These are phyloP conservation scores for Apiospora sp. DNA, from an alignment of 2,329 filamentous ascomycete genomes.

Conservation along the genomic window DNA sequence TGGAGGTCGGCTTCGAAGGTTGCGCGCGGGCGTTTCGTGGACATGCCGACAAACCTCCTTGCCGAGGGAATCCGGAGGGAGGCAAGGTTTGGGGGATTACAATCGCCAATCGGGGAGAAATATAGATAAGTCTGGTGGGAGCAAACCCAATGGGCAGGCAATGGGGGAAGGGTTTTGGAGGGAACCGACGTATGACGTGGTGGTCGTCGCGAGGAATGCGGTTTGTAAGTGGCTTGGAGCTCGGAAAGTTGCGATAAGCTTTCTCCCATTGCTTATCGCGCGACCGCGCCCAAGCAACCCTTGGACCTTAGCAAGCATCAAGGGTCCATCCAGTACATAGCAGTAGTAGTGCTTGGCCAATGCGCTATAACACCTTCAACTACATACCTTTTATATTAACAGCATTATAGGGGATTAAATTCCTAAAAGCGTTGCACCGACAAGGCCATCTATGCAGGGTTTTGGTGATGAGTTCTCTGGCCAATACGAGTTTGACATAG, in stretches of 20 bases:
- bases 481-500: background rate
- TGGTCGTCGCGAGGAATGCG: conserved; percentile 1
- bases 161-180: background rate
- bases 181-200: conserved; percentile 6
- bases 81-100: no score
- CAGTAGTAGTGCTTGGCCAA: background rate
- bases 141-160: background rate
- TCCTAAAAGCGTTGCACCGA: background rate
- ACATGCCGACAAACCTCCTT: conserved; percentile 59
- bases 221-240: background rate
- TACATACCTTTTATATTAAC: background rate
- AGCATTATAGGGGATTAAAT: background rate
- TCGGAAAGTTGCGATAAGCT: conserved; percentile 22
- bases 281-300: background rate
- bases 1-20: conserved; percentile 79
- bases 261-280: conserved; percentile 14
- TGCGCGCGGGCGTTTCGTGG: conserved; percentile 79
- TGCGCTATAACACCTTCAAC: background rate
- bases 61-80: background rate
- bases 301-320: background rate
- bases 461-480: background rate
- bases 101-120: no score
- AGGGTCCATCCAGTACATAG: background rate
- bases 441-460: background rate
- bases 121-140: background rate